Conservation (phyloP, 179 eudicot genomes). For the Gypsophila paniculata region DNA sequence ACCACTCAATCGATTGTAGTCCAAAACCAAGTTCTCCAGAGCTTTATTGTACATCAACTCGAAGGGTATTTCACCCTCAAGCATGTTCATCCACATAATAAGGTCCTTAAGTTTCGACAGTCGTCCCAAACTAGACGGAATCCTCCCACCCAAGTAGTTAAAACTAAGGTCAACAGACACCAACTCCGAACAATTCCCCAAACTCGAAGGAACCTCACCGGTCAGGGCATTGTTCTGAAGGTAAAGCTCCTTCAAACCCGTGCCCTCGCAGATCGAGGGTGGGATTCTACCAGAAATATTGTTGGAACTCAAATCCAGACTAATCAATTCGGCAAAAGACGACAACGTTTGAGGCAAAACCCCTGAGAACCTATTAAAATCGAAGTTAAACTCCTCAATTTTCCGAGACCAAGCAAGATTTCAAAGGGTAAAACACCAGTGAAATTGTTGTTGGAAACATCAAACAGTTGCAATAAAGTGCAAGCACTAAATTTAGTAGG, state of each 20-base stretch:
- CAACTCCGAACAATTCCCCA: conserved; percentile 61
- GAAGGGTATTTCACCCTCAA: conserved; percentile 68
- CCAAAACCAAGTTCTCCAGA: conserved; percentile 73
- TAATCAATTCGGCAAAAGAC: conserved; percentile 36
- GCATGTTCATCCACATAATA: conserved; percentile 74
- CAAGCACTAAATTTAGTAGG: conserved; percentile 59
- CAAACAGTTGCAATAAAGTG: conserved; percentile 39
- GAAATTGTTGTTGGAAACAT: conserved; percentile 65
- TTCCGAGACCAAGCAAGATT: conserved; percentile 43
- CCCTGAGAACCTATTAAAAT: conserved; percentile 61
- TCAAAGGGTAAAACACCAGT: conserved; percentile 71
- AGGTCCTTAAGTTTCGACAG: conserved; percentile 61
- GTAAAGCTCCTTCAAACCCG: conserved; percentile 48
- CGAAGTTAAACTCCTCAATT: conserved; percentile 42
- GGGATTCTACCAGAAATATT: conserved; percentile 55
- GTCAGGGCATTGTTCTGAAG: conserved; percentile 59
- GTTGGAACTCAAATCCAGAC: conserved; percentile 75
- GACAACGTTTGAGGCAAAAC: conserved; percentile 48
- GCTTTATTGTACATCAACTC: conserved; percentile 50
- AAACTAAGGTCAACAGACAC: conserved; percentile 88
- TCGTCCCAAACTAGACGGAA: conserved; percentile 63
- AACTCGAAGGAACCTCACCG: conserved; percentile 51
- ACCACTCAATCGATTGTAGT: conserved; percentile 70
- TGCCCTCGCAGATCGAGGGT: conserved; percentile 43
- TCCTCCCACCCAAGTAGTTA: conserved; percentile 55